Evolutionary conservation across 108 stramenopile genomes (phyloP).

Genomic region (Pseudonitzschia multiseries): DNA sequence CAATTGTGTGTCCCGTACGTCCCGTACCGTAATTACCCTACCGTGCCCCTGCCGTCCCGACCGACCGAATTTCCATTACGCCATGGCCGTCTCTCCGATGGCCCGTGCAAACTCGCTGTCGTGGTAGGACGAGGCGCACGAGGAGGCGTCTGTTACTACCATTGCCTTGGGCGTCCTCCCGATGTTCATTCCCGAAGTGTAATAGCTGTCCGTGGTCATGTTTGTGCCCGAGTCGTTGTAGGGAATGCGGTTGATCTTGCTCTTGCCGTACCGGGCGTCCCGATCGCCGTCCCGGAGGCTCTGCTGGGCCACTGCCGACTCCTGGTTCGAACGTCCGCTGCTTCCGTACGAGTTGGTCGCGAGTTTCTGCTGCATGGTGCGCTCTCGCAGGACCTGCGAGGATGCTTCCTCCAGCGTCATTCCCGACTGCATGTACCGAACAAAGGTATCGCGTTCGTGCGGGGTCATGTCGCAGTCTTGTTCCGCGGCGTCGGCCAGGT

Average conservation of each 20-base stretch:
- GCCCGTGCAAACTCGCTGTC: constrained; percentile 1
- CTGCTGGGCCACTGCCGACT: too few species aligned
- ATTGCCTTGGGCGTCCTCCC: background rate
- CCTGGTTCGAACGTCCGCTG: background rate
- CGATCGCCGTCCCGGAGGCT: too few species aligned
- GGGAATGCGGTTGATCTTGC: too few species aligned
- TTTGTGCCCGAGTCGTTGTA: too few species aligned
- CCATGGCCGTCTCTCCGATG: background rate
- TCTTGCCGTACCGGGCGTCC: too few species aligned
- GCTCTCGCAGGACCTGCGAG: background rate
- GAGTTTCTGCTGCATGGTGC: background rate
- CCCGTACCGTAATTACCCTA: too few species aligned
- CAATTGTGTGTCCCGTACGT: too few species aligned
- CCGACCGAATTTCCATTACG: too few species aligned
- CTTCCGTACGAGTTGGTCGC: background rate
- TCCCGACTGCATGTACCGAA: background rate
- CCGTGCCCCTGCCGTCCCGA: too few species aligned
- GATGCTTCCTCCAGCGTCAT: constrained; percentile 14
- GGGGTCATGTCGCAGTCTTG: background rate
- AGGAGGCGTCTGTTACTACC: background rate
- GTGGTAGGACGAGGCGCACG: background rate
- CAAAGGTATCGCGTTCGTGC: background rate
- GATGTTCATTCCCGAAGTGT: too few species aligned
- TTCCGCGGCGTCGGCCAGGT: background rate
- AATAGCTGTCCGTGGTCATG: too few species aligned